Base-by-base conservation (phyloP, 352 stramenopile genomes). In the Globisporangium paroecandrum region DNA sequence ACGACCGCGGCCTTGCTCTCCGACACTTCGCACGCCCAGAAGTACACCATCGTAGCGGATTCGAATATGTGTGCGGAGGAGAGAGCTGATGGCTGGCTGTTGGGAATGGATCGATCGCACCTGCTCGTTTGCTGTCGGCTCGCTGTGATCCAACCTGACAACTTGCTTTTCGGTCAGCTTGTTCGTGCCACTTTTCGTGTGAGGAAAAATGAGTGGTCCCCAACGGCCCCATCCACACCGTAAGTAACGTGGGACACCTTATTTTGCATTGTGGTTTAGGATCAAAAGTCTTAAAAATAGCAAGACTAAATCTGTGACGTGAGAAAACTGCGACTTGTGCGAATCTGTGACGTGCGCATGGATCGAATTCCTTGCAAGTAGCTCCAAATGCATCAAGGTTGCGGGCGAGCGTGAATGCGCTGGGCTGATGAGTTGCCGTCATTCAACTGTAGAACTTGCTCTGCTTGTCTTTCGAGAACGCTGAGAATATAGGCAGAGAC, bases 11-110 rank as follows among this genome's bases (percentile, higher is more conserved):
- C 72, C 70, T 91, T 89, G 41, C 69, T 81, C 58, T 89, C 81
- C 41, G 79, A 81, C 58, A 91, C 79, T 47, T 83, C 70, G 32
- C 71, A 79, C 15, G 71, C 83, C 77, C 80, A 91, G 70, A 91
- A 91, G 58, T 72, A 70, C 61, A 83, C 72, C 76, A 79, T 80
- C n/a, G 32, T 22, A 18, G 18, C n/a, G n/a, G 58, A 41, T 46
- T 60, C 55, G 55, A 60, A 12, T 38, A 49, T 62, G 36, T 55
- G 58, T 41, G 36, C 34, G 32, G 8, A 38, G 32, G 32, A 38
- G 34, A 41, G 34, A 41, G 34, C 34, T 38, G 34, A 10, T 47
- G 41, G 12, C 4, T 49, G 15, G 18, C 10, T 22, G 43, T 2
- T 51, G 43, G n/a, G 43, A 51, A 20, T 51, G 41, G 15, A n/a